Base-by-base conservation (phyloP, 108 stramenopile genomes). In the Bacterosira constricta region DNA sequence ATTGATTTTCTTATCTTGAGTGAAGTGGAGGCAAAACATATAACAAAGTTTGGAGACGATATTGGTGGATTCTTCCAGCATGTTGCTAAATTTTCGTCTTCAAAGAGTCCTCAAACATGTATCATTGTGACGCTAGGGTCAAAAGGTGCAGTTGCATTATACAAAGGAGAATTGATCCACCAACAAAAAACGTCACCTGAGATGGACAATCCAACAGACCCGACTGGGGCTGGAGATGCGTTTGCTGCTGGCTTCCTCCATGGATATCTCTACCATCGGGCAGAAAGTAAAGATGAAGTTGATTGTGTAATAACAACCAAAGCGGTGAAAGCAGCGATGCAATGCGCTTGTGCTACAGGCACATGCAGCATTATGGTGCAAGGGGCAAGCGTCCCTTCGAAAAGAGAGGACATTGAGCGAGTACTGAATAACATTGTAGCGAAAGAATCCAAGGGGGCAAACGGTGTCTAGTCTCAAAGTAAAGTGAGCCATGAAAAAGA, bases 171-270 rank as follows among this genome's bases (percentile, higher is more conserved):
- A 30, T 61, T 82, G 27, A 35, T 86, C 3, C 74, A 59, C 12
- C 30, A 51, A 23, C 86, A 86, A 67, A 42, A 37, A 25, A 71
- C 76, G 29, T 62, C 76, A 10, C 58, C 71, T 11, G 12, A 38
- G 25, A 32, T 65, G 21, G 34, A 42, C 10, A 34, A 69, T 17
- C 74, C 82, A 32, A 59, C 80, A 6, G 92, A 93, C 76, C 87
- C 89, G 6, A 93, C 92, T 35, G 92, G 92, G 15, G 92, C 92
- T 13, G 92, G 92, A 15, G 92, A 93, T 81, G 77, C 89, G 3
- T 93, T 93, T 63, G 76, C 86, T 6, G 86, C 92, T 20, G 92
- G 92, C 41, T 93, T 93, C 59, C 39, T 93, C 18, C 63, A 84
- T 67, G 92, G 89, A 7, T 54, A 85, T n/a, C 59, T 60, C 20